A percentile compares a stretch with the other conserved stretches of the same genome.
These are phyloP conservation scores for Hypoxylon perforatum DNA, from an alignment of 495 filamentous ascomycete genomes.

Conservation along the genomic window DNA sequence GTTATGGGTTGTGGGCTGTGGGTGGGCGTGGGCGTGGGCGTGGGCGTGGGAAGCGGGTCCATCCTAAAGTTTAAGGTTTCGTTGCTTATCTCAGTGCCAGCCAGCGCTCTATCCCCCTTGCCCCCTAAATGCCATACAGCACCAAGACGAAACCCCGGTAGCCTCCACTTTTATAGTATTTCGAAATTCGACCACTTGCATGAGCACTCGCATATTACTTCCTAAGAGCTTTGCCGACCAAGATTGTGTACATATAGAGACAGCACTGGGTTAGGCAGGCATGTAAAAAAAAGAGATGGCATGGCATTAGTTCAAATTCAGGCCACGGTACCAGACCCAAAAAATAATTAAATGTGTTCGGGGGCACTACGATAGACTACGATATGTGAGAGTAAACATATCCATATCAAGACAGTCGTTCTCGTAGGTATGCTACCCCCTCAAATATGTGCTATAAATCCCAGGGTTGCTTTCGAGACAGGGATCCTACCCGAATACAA, in stretches of 20 bases:
- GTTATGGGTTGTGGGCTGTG: no score
- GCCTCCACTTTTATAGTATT: slow-evolving; percentile 18
- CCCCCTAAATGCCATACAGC: no score
- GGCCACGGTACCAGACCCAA: no score
- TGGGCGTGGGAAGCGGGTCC: slow-evolving; percentile 7
- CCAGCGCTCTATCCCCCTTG: no score
- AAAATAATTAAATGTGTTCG: no score
- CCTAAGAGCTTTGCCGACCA: slow-evolving; percentile 1
- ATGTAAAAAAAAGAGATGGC: neutral
- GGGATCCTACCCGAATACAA: slow-evolving; percentile 72
- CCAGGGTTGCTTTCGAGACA: neutral
- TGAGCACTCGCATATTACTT: slow-evolving; percentile 8
- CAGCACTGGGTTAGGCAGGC: neutral
- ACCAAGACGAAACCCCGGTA: no score
- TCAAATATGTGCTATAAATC: neutral
- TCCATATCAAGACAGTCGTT: neutral
- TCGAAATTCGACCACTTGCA: neutral
- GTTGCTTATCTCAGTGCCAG: no score
- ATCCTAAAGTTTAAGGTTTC: no score
- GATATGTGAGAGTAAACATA: no score
- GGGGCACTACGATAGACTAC: no score
- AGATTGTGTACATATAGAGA: neutral
- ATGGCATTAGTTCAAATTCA: no score
- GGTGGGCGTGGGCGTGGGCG: no score
- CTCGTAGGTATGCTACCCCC: neutral